Percentiles rank a stretch among this genome's conserved stretches.
These are phyloP conservation scores for Cinnamomum micranthum DNA, from an alignment of 164 flowering plant species.

Conservation along the genomic window DNA sequence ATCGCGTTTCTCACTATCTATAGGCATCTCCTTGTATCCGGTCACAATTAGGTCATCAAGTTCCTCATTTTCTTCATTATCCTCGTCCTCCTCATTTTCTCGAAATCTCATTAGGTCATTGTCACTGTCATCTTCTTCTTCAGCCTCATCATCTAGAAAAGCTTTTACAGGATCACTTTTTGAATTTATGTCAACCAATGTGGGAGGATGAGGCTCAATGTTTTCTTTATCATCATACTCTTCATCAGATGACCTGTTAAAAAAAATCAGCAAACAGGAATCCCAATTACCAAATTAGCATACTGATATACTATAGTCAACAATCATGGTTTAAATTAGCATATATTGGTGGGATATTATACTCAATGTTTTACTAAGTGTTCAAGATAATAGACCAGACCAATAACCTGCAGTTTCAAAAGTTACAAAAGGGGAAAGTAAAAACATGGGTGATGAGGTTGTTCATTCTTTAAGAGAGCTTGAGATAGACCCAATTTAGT, in stretches of 20 bases:
- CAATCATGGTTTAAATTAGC: too few relatives aligned
- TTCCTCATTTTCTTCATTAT: constrained; percentile 54
- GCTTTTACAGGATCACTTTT: constrained; percentile 73
- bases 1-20: constrained; percentile 69
- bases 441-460: neutral
- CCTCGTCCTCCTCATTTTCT: constrained; percentile 73
- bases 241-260: constrained; percentile 60
- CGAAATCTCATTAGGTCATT: constrained; percentile 45
- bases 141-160: constrained; percentile 93
- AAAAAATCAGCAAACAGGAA: constrained; percentile 1
- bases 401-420: neutral
- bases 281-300: neutral
- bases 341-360: neutral
- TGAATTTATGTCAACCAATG: constrained; percentile 22
- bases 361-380: neutral
- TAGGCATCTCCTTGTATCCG: constrained; percentile 51
- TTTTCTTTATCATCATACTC: constrained; percentile 81
- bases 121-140: constrained; percentile 92
- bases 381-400: neutral
- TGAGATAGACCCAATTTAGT: neutral
- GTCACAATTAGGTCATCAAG: constrained; percentile 70
- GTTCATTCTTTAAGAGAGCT: neutral
- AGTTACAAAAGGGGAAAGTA: neutral
- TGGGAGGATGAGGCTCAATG: constrained; percentile 35
- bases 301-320: neutral